A percentile compares a stretch with the other conserved stretches of the same genome.
Evolutionary conservation across 805 yeast genomes (phyloP).

Genomic region (Saturnispora gosingensis): DNA sequence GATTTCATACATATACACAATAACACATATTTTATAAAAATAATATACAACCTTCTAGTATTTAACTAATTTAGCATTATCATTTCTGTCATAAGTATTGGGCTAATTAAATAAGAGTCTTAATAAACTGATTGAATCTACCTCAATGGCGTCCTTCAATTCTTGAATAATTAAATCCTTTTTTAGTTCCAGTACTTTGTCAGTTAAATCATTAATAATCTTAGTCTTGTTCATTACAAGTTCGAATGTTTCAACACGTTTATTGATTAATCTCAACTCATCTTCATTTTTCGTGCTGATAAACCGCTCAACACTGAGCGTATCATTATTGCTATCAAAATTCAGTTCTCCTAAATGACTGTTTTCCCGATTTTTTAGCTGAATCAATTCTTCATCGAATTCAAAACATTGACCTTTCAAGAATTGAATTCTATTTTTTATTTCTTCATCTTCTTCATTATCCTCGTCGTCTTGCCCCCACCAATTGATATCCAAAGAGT

Average conservation of each 20-base stretch:
- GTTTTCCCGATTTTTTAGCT: conserved; percentile 30
- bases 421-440: conserved; percentile 37
- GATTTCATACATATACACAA: background rate
- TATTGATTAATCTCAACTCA: background rate
- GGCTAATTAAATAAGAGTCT: conserved; percentile 24
- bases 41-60: background rate
- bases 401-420: conserved; percentile 36
- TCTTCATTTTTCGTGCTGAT: background rate
- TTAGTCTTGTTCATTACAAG: conserved; percentile 25
- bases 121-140: conserved; percentile 27
- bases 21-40: background rate
- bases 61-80: background rate
- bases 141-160: conserved; percentile 16
- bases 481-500: conserved; percentile 48
- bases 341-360: background rate
- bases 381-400: conserved; percentile 36
- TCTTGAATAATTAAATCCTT: conserved; percentile 16
- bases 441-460: conserved; percentile 39
- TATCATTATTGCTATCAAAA: background rate
- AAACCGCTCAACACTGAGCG: conserved; percentile 9
- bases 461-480: conserved; percentile 34
- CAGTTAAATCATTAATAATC: conserved; percentile 18
- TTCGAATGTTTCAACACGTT: conserved; percentile 24
- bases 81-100: background rate
- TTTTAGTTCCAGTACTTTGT: conserved; percentile 15